phyloP scores from a whole-genome alignment of 371 early-diverging fungal genomes.

The Mucor plumbeus region DNA sequence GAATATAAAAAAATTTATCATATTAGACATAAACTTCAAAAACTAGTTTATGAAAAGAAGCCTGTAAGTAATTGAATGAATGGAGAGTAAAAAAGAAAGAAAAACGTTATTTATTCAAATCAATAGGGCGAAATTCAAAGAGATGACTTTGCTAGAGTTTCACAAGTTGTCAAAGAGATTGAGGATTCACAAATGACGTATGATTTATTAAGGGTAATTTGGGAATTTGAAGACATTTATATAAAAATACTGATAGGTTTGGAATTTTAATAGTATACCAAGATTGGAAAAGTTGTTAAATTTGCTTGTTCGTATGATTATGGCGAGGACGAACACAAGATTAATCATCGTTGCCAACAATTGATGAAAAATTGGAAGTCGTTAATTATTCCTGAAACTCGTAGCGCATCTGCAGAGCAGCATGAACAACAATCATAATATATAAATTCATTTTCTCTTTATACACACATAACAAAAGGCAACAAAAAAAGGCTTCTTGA shows the following conservation, averaged over 20 bases:
- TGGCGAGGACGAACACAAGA: slow-evolving; percentile 32
- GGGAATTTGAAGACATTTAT: background rate
- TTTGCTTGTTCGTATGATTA: slow-evolving; percentile 34
- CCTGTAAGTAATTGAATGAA: slow-evolving; percentile 22
- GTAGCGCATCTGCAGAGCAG: slow-evolving; percentile 17
- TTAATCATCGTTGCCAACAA: slow-evolving; percentile 34
- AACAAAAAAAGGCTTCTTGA: background rate
- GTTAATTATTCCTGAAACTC: slow-evolving; percentile 17
- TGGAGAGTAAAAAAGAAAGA: background rate
- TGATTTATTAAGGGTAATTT: slow-evolving; percentile 37
- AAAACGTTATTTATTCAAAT: background rate
- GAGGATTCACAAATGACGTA: slow-evolving; percentile 36
- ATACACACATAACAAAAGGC: background rate
- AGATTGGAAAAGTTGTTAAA: slow-evolving; percentile 47
- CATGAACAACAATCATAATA: slow-evolving; percentile 18
- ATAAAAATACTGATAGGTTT: background rate
- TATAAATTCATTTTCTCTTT: slow-evolving; percentile 6
- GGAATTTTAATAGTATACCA: slow-evolving; percentile 34
- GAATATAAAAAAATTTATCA: slow-evolving; percentile 37
- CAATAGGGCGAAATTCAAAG: slow-evolving; percentile 36
- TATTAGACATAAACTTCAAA: slow-evolving; percentile 42
- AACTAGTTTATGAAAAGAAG: slow-evolving; percentile 41
- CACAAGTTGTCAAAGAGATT: slow-evolving; percentile 34
- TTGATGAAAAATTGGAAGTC: slow-evolving; percentile 41
- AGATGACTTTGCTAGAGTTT: slow-evolving; percentile 36